phyloP scores from a whole-genome alignment of 2,329 filamentous ascomycete species.

The Allantophomopsis cytisporea region DNA sequence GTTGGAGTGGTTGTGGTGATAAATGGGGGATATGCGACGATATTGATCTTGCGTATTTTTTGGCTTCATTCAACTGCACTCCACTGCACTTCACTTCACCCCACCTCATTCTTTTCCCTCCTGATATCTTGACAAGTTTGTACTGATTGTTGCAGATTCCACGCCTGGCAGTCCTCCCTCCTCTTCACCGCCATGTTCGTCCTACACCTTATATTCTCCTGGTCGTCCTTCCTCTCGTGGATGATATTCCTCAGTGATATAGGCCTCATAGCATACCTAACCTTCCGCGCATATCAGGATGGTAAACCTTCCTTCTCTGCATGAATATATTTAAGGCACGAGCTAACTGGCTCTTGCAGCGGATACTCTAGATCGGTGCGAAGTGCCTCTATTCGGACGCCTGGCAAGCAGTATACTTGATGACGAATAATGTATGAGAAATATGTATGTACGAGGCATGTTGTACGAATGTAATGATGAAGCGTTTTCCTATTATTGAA shows the following conservation, averaged over 20 bases:
- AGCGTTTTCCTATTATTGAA: too few species aligned
- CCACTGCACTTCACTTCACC: too few species aligned
- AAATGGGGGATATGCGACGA: not conserved
- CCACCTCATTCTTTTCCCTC: too few species aligned
- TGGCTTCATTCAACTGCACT: too few species aligned
- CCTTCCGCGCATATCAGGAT: constrained; percentile 71
- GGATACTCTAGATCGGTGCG: constrained; percentile 40
- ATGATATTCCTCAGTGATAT: constrained; percentile 67
- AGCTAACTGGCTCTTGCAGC: constrained; percentile 23
- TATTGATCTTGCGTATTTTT: too few species aligned
- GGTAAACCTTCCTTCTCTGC: constrained; percentile 24
- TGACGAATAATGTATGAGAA: constrained; percentile 41
- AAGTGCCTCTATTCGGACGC: constrained; percentile 75
- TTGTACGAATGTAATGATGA: too few species aligned
- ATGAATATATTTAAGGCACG: not conserved
- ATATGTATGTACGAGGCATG: too few species aligned
- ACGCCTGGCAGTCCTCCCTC: constrained; percentile 88
- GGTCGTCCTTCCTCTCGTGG: constrained; percentile 77
- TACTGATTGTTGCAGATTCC: constrained; percentile 46
- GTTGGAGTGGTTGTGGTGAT: too few species aligned
- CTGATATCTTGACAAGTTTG: too few species aligned
- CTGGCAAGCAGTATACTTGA: constrained; percentile 84
- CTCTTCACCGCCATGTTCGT: constrained; percentile 65
- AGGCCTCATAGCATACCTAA: constrained; percentile 61
- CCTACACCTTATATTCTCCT: constrained; percentile 74